Percentiles rank a stretch among this genome's conserved stretches.
Evolutionary conservation across 345 rosid genomes (phyloP).

Genomic region (Eucalyptus pauciflora): DNA sequence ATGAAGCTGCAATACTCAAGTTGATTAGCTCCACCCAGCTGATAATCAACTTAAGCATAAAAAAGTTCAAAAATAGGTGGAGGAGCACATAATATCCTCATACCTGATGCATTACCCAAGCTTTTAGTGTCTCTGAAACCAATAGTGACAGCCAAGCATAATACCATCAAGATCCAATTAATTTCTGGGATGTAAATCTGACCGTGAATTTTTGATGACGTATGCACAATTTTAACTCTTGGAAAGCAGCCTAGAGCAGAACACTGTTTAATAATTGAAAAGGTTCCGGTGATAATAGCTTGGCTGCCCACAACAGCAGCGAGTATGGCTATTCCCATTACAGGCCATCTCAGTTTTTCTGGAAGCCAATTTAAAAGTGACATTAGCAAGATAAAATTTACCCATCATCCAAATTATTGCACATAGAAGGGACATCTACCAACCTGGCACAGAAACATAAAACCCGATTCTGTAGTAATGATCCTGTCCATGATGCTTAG

Average conservation of each 20-base stretch:
- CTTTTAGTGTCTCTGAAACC: slow-evolving; percentile 79
- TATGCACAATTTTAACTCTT: slow-evolving; percentile 75
- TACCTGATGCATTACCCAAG: slow-evolving; percentile 93
- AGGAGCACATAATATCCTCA: neutral
- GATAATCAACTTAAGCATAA: neutral
- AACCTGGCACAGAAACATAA: slow-evolving; percentile 82
- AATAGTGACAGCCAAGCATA: slow-evolving; percentile 83
- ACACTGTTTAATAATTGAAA: slow-evolving; percentile 86
- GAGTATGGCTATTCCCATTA: slow-evolving; percentile 79
- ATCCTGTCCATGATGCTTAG: slow-evolving; percentile 46
- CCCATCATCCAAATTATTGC: neutral
- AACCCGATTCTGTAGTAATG: slow-evolving; percentile 41
- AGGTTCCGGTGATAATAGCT: slow-evolving; percentile 90
- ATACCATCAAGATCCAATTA: slow-evolving; percentile 80
- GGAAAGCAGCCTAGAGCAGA: slow-evolving; percentile 87
- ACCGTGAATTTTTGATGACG: slow-evolving; percentile 83
- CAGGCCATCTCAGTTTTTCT: slow-evolving; percentile 71
- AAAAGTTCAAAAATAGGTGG: neutral
- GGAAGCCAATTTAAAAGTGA: neutral
- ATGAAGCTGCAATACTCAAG: neutral
- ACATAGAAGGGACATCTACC: neutral
- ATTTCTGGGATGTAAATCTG: slow-evolving; percentile 96
- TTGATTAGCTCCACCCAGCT: neutral
- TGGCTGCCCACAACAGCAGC: slow-evolving; percentile 96
- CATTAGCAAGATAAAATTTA: neutral